Evolutionary conservation across 2,329 filamentous ascomycete species (phyloP).

Genomic region (Claviceps monticola): DNA sequence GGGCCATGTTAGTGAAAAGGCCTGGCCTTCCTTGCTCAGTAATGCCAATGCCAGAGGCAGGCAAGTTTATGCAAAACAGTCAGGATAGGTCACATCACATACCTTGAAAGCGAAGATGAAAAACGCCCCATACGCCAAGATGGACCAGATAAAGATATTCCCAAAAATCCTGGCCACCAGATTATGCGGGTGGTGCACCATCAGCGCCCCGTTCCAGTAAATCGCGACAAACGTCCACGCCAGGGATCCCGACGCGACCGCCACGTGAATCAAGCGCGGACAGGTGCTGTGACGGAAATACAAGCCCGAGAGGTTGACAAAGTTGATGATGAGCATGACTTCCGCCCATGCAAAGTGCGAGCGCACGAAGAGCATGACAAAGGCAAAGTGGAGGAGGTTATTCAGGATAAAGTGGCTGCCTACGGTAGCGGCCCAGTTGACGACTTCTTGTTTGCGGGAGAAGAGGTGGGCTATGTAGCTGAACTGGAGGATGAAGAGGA

Average conservation of each 20-base stretch:
- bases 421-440: constrained; percentile 60
- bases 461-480: constrained; percentile 68
- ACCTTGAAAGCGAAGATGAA: constrained; percentile 64
- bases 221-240: constrained; percentile 76
- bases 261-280: constrained; percentile 61
- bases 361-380: constrained; percentile 71
- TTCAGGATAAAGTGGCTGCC: constrained; percentile 75
- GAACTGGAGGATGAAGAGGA: constrained; percentile 61
- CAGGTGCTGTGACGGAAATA: constrained; percentile 70
- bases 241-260: constrained; percentile 62
- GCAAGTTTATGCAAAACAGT: background rate
- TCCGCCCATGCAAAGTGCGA: constrained; percentile 63
- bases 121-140: constrained; percentile 62
- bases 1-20: background rate
- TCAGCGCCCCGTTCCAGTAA: constrained; percentile 80
- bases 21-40: background rate
- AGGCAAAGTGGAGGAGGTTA: constrained; percentile 71
- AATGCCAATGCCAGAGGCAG: too few relatives aligned
- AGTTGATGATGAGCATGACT: constrained; percentile 64
- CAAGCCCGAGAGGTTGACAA: constrained; percentile 62
- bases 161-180: constrained; percentile 65
- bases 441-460: constrained; percentile 45
- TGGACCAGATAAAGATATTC: constrained; percentile 79
- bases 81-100: constrained; percentile 4
- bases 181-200: constrained; percentile 52